A percentile compares a stretch with the other conserved stretches of the same genome.
These are phyloP conservation scores for Aspergillus intermedius DNA, from an alignment of 2,329 filamentous ascomycete genomes.

Conservation along the genomic window DNA sequence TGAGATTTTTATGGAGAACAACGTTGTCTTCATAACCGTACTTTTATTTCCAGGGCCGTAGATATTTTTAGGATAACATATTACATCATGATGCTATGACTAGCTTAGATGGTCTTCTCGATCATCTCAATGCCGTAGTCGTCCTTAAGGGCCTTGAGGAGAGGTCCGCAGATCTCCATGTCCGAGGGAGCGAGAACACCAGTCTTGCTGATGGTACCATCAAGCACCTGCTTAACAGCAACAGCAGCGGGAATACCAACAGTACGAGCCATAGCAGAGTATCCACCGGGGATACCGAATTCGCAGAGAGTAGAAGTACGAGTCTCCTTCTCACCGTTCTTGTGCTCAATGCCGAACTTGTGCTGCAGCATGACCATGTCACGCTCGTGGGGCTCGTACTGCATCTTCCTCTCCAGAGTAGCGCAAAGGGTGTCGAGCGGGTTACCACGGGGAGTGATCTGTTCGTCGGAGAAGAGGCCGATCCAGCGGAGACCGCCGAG, in stretches of 20 bases:
- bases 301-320: conserved; percentile 74
- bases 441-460: conserved; percentile 67
- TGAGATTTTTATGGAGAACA: background rate
- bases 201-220: conserved; percentile 65
- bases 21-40: background rate
- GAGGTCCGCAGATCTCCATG: conserved; percentile 61
- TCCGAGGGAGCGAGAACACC: conserved; percentile 73
- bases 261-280: conserved; percentile 75
- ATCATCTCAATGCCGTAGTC: conserved; percentile 67
- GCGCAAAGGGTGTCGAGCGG: conserved; percentile 88
- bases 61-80: background rate
- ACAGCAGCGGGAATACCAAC: conserved; percentile 71
- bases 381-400: conserved; percentile 73
- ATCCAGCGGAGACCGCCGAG: conserved; percentile 67
- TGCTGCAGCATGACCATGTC: conserved; percentile 65
- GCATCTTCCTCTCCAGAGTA: conserved; percentile 84
- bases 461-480: conserved; percentile 59
- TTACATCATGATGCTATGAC: background rate
- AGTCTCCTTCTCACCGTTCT: conserved; percentile 70
- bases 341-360: conserved; percentile 72
- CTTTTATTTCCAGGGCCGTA: background rate
- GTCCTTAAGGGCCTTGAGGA: conserved; percentile 72
- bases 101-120: conserved; percentile 54
- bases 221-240: conserved; percentile 70
- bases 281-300: conserved; percentile 72